A percentile compares a stretch with the other conserved stretches of the same genome.
Evolutionary conservation across 495 filamentous ascomycete genomes (phyloP).

Genomic region (Trichocladium uniseriatum): DNA sequence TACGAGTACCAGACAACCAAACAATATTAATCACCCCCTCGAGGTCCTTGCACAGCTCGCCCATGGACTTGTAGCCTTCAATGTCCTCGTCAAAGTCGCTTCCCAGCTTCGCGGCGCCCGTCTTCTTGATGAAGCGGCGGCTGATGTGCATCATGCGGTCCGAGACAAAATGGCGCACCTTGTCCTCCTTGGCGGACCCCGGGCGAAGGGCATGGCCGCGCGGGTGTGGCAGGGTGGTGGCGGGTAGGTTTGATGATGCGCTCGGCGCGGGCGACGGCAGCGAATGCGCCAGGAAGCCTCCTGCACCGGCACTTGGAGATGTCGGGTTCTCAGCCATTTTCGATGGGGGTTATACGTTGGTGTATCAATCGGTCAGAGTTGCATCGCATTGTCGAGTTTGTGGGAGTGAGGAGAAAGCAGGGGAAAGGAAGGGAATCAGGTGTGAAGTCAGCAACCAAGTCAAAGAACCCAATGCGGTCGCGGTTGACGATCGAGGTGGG

Average conservation of each 20-base stretch:
- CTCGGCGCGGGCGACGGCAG: constrained; percentile 50
- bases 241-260: constrained; percentile 32
- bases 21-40: constrained; percentile 64
- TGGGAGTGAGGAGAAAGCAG: background rate
- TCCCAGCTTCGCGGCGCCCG: constrained; percentile 35
- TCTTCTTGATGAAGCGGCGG: constrained; percentile 66
- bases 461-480: no score
- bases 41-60: constrained; percentile 59
- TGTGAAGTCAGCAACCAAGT: background rate
- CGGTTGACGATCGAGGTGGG: no score
- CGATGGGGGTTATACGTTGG: background rate
- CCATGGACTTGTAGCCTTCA: constrained; percentile 58
- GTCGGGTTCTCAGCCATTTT: constrained; percentile 28
- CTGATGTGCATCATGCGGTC: constrained; percentile 52
- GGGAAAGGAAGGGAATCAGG: background rate
- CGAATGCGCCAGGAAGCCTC: constrained; percentile 37
- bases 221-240: constrained; percentile 50
- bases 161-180: constrained; percentile 62
- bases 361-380: background rate
- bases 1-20: constrained; percentile 78
- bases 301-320: background rate
- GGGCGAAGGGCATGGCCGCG: constrained; percentile 54
- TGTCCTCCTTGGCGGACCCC: constrained; percentile 67
- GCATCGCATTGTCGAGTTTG: constrained; percentile 18
- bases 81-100: no score